Base-by-base conservation (phyloP, 768 basidiomycete species). In the Boletus pseudo-olivaceus region DNA sequence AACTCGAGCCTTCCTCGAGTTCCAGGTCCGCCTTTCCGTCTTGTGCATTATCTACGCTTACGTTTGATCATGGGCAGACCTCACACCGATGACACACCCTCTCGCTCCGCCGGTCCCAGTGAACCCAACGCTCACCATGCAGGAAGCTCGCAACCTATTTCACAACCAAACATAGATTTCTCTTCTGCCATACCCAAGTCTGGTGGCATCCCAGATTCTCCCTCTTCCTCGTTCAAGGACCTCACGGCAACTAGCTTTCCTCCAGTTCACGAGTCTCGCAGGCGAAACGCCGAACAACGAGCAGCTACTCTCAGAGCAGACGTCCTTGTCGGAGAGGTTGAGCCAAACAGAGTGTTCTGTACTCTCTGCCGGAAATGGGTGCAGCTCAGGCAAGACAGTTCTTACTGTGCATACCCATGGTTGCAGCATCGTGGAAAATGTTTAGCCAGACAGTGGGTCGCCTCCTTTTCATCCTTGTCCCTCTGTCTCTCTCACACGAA, bases 361-460 rank as follows among this genome's bases (percentile, higher is more conserved):
- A 75, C 76, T 3, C 68, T 90, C 1, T 92, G 90, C 65, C 76
- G 80, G 62, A 90, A 90, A 69, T 91, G 89, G 89, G 87, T 91
- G 1, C 89, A 90, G 68, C 76, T 91, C 19, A 70, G 89, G 39
- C 88, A 89, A 66, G 88, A 91, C 60, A 83, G 82, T 55, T 81
- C 82, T 10, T 91, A 85, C 66, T 91, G 88, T 59, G 85, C 88
- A 49, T 88, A 90, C 65, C 88, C 89, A 37, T 91, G 88, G 89
- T 66, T 83, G 54, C 86, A 88, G 71, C 89, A 91, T 68, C 80
- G 86, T 19, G 80, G 76, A 26, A 91, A 89, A 68, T 90, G 89
- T 73, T 66, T 88, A 42, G 79, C 82, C n/a, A 71, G 87, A 63
- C 77, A 82, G 88, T 90, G 67, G 65, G 83, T 82, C 39, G 33